Evolutionary conservation across 129 eudicot species (phyloP).

Genomic region (Chrysanthemum lavandulifolium): DNA sequence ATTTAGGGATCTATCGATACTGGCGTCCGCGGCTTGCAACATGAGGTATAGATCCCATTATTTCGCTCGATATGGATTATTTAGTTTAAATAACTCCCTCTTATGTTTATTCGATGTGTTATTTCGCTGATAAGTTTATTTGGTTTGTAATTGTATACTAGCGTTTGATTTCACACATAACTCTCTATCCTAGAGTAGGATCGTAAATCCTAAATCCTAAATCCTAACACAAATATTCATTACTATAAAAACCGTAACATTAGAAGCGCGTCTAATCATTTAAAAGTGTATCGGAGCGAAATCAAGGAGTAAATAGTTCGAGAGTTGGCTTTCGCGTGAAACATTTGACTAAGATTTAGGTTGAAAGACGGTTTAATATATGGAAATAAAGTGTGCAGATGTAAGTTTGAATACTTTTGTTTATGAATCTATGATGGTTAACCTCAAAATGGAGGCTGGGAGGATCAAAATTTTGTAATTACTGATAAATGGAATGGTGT

Average conservation of each 20-base stretch:
- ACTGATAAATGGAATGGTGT: background rate
- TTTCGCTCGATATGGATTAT: background rate
- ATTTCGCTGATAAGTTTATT: constrained; percentile 1
- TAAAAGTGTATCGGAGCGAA: background rate
- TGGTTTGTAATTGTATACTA: constrained; percentile 2
- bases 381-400: background rate
- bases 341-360: constrained; percentile 7
- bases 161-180: constrained; percentile 1
- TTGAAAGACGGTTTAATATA: background rate
- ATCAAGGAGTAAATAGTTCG: too few relatives aligned
- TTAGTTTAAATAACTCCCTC: background rate
- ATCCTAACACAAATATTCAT: background rate
- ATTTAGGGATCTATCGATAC: background rate
- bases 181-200: background rate
- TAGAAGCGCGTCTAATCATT: background rate
- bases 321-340: too few relatives aligned
- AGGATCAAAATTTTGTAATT: background rate
- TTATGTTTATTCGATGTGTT: background rate
- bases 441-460: background rate
- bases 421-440: background rate
- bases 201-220: background rate
- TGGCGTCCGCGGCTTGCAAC: background rate
- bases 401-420: background rate
- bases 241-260: background rate
- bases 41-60: background rate